Conservation (phyloP, 495 filamentous ascomycete species). For the Hypoxylon subgilvum region DNA sequence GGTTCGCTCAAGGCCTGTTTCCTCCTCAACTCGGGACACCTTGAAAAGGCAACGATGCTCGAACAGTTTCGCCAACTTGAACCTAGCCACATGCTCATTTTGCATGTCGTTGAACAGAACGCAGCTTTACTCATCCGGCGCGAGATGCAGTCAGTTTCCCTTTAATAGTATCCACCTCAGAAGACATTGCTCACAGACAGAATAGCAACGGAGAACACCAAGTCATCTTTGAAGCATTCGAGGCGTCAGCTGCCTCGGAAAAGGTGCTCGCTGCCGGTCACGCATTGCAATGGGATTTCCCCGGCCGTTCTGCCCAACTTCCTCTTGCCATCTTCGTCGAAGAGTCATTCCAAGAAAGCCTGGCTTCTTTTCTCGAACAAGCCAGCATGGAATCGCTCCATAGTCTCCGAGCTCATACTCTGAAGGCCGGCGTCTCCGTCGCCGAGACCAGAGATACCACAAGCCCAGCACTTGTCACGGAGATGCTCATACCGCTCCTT, state of each 20-base stretch:
- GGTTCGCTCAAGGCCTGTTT: conserved; percentile 43
- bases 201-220: conserved; percentile 24
- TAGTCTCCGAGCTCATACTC: conserved; percentile 54
- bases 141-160: conserved; percentile 46
- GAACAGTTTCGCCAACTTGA: conserved; percentile 44
- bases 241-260: conserved; percentile 58
- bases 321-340: conserved; percentile 52
- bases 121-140: conserved; percentile 59
- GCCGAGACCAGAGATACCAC: conserved; percentile 62
- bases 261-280: conserved; percentile 47
- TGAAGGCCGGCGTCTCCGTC: conserved; percentile 55
- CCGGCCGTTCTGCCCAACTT: conserved; percentile 48
- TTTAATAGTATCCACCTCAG: neutral
- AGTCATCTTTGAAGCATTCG: conserved; percentile 60
- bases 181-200: neutral
- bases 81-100: conserved; percentile 44
- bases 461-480: conserved; percentile 58
- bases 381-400: conserved; percentile 63
- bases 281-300: conserved; percentile 50
- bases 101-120: conserved; percentile 62
- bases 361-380: conserved; percentile 64
- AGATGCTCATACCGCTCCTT: conserved; percentile 63
- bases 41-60: conserved; percentile 49
- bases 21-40: conserved; percentile 42
- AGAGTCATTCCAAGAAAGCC: conserved; percentile 50